These are phyloP conservation scores for Hypoxylon sp. DNA, from an alignment of 2,329 filamentous ascomycete species.

Conservation along the genomic window DNA sequence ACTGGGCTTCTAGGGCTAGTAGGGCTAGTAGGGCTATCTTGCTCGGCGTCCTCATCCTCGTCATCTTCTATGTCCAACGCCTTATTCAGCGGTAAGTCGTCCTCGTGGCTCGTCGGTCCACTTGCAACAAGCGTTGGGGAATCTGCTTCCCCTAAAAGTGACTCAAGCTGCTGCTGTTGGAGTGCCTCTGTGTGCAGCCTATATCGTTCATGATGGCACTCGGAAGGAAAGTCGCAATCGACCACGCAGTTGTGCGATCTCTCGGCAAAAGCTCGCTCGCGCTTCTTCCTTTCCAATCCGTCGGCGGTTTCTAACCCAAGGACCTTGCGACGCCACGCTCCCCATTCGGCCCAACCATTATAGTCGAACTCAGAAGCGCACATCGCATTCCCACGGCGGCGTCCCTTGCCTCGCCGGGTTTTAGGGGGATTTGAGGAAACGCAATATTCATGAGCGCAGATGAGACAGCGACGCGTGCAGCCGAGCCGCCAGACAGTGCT, in stretches of 20 bases:
- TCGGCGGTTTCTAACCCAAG: constrained; percentile 31
- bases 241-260: constrained; percentile 38
- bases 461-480: constrained; percentile 48
- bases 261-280: constrained; percentile 37
- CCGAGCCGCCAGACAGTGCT: constrained; percentile 43
- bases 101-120: constrained; percentile 18
- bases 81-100: constrained; percentile 33
- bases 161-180: constrained; percentile 39
- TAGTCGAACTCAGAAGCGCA: constrained; percentile 46
- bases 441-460: constrained; percentile 44
- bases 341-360: constrained; percentile 44
- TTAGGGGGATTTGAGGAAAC: constrained; percentile 17
- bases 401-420: constrained; percentile 30
- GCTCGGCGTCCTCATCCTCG: constrained; percentile 3
- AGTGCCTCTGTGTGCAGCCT: constrained; percentile 54
- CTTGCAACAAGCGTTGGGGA: constrained; percentile 20
- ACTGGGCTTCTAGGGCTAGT: constrained; percentile 37
- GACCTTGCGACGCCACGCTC: constrained; percentile 44
- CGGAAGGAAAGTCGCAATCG: constrained; percentile 53
- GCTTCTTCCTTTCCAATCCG: constrained; percentile 44
- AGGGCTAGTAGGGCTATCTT: constrained; percentile 16
- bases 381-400: constrained; percentile 31
- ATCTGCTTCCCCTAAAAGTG: constrained; percentile 44
- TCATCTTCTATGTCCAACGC: constrained; percentile 16
- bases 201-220: constrained; percentile 52